phyloP scores from a whole-genome alignment of 345 rosid species.

The Eucalyptus leucophloia region DNA sequence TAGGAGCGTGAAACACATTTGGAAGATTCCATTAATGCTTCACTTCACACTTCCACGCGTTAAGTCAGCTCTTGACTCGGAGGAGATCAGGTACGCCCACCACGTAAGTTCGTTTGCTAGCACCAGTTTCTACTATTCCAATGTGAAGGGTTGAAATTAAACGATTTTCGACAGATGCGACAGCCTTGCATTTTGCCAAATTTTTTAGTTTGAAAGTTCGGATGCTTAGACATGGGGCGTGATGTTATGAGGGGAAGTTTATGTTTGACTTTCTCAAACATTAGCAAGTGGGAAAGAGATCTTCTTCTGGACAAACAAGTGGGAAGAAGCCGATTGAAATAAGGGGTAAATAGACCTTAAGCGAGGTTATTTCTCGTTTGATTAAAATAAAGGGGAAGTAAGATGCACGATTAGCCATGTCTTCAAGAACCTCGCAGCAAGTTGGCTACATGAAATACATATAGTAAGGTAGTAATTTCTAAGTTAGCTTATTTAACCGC shows the following conservation, averaged over 20 bases:
- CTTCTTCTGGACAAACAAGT: neutral
- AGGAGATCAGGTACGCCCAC: neutral
- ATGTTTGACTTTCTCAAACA: neutral
- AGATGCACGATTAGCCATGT: neutral
- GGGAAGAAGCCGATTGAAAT: neutral
- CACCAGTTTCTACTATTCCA: neutral
- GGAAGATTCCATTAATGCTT: neutral
- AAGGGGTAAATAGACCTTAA: neutral
- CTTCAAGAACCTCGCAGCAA: neutral
- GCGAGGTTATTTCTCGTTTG: neutral
- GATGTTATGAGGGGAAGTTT: neutral
- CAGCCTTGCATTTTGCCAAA: neutral
- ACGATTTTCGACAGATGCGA: neutral
- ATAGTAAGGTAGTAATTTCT: neutral
- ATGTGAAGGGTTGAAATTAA: neutral
- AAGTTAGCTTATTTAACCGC: neutral
- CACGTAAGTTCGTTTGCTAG: neutral
- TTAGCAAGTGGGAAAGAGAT: neutral
- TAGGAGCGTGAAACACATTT: neutral
- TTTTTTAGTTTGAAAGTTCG: neutral
- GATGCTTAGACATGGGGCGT: neutral
- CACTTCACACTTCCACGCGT: neutral
- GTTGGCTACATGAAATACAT: neutral
- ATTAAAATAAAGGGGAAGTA: neutral
- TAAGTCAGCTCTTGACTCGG: neutral